phyloP scores from a whole-genome alignment of 257 asterid genomes.

The Solanum dulcamara region DNA sequence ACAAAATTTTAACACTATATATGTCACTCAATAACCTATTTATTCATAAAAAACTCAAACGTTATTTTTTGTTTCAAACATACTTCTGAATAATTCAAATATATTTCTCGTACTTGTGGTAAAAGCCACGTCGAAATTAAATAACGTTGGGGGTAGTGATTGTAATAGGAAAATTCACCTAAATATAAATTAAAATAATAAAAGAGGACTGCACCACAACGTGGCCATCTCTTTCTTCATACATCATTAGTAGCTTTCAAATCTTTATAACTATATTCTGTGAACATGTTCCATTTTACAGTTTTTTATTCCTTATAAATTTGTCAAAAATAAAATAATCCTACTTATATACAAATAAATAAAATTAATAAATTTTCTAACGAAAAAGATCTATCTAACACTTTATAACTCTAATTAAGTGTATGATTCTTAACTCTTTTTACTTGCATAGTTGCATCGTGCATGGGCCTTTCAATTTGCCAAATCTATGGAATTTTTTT shows the following conservation, averaged over 20 bases:
- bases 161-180: not conserved
- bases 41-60: no score
- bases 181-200: not conserved
- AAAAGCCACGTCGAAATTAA: not conserved
- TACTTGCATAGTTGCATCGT: not conserved
- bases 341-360: not conserved
- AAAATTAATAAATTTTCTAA: not conserved
- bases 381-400: not conserved
- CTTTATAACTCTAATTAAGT: not conserved
- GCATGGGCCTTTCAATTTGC: not conserved
- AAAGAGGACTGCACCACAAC: slow-evolving; percentile 3
- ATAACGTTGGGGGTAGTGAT: not conserved
- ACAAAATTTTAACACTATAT: no score
- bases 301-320: not conserved
- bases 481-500: not conserved
- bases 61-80: not conserved
- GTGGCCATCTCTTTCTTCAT: slow-evolving; percentile 32
- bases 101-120: not conserved
- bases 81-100: not conserved
- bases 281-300: slow-evolving; percentile 3
- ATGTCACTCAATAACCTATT: not conserved
- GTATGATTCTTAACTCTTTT: not conserved
- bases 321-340: not conserved
- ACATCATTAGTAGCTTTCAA: slow-evolving; percentile 32
- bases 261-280: slow-evolving; percentile 24